Evolutionary conservation across 139 green algal species (phyloP), one percentile per base, ranked within the genome.

Genomic region (Gonium pectorale): DNA sequence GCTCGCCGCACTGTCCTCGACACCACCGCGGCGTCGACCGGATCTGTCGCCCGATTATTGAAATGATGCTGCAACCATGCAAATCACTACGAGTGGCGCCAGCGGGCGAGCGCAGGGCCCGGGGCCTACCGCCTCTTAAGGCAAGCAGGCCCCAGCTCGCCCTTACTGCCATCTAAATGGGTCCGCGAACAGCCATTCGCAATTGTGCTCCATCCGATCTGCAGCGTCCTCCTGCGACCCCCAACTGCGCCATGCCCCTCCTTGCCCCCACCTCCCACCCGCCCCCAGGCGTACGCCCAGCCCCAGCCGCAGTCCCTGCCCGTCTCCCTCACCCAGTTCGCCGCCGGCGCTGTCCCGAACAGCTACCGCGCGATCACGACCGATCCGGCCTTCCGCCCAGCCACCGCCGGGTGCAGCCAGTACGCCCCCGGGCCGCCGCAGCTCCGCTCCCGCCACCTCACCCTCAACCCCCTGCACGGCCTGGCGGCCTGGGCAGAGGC

Each of bases 381-480:
- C 11, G 75, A 71, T 17, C 75, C 75, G 29, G n/a, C 29, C 9
- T 71, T 71, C 40, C 40, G n/a, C 0, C 75, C 59, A 21, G 59
- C 60, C 38, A 49, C 75, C 59, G 17, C 29, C 29, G 31, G 41
- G 29, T 5, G 27, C 59, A 40, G 44, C n/a, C 75, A 82, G n/a
- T 82, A 82, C 43, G 75, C 59, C 29, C 75, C 75, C 5, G 75
- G 75, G 15, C 22, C 59, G 13, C 75, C 75, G 21, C 59, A 82
- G 59, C 75, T 82, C 27, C 40, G 71, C n/a, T 43, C 27, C 31
- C 75, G 75, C 29, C 56, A 44, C 38, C n/a, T 82, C 1, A 62
- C 75, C 8, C 29, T 82, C 59, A 82, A 82, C 56, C 75, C 75
- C 1, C n/a, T 82, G 41, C 59, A 82, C 17, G 75, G 75, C 5